Evolutionary conservation across 345 rosid species (phyloP).

Genomic region (Eucalyptus caleyi): DNA sequence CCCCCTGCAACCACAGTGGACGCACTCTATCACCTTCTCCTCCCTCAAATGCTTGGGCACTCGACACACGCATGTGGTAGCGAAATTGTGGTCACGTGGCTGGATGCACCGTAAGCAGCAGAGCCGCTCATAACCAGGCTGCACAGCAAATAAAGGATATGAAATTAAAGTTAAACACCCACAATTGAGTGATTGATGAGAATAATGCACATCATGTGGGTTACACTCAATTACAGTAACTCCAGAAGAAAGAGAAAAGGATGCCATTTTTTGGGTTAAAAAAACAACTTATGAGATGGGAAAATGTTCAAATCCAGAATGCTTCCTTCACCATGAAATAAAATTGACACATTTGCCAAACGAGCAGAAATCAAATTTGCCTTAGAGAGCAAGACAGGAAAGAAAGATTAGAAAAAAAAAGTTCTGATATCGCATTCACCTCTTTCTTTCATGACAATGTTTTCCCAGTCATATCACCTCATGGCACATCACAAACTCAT

Average conservation of each 20-base stretch:
- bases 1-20: conserved; percentile 78
- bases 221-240: background rate
- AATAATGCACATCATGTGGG: background rate
- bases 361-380: background rate
- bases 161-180: background rate
- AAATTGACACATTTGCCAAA: background rate
- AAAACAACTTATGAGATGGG: background rate
- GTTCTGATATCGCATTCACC: background rate
- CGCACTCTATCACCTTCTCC: conserved; percentile 78
- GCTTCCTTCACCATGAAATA: background rate
- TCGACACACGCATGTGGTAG: conserved; percentile 71
- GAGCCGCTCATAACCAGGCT: conserved; percentile 77
- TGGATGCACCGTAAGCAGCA: conserved; percentile 86
- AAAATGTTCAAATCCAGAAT: background rate
- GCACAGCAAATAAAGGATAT: conserved; percentile 4
- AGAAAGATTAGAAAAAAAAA: background rate
- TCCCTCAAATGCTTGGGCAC: conserved; percentile 74
- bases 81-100: conserved; percentile 81
- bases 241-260: background rate
- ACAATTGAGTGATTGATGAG: background rate
- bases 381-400: background rate
- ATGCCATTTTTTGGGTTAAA: background rate
- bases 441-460: background rate
- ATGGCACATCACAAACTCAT: background rate
- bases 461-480: background rate